phyloP scores from a whole-genome alignment of 768 basidiomycete genomes.

The Baorangia bicolor region DNA sequence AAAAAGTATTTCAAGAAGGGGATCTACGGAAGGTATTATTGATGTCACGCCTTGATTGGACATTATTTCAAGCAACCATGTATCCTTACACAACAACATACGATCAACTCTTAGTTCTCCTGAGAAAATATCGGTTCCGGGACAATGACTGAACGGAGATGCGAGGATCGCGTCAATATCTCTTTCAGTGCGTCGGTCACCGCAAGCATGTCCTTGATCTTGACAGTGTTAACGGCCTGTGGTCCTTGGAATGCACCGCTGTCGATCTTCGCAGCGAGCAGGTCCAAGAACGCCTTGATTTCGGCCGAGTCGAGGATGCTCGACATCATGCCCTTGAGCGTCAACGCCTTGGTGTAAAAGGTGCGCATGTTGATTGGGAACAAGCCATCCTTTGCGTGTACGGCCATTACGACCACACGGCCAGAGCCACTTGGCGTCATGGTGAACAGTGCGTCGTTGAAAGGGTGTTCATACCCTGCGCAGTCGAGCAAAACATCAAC shows the following conservation, averaged over 20 bases:
- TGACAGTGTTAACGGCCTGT: conserved; percentile 21
- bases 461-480: conserved; percentile 32
- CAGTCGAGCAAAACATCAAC: conserved; percentile 35
- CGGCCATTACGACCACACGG: conserved; percentile 36
- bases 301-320: conserved; percentile 21
- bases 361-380: conserved; percentile 33
- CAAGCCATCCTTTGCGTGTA: conserved; percentile 32
- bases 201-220: conserved; percentile 17
- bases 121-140: conserved; percentile 6
- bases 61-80: background rate
- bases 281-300: conserved; percentile 30
- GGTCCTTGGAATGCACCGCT: conserved; percentile 28
- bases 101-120: too few relatives aligned
- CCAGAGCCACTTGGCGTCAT: conserved; percentile 35
- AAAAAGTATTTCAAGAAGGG: background rate
- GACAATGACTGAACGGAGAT: conserved; percentile 29
- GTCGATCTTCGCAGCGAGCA: conserved; percentile 32
- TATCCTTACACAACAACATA: background rate
- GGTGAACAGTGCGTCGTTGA: conserved; percentile 34
- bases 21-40: background rate
- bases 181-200: conserved; percentile 25
- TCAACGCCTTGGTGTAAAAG: conserved; percentile 31
- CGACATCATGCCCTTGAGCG: conserved; percentile 34
- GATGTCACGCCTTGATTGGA: background rate
- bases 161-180: conserved; percentile 28